Conservation (phyloP, 306 rosid genomes). For the Inga oerstediana region DNA sequence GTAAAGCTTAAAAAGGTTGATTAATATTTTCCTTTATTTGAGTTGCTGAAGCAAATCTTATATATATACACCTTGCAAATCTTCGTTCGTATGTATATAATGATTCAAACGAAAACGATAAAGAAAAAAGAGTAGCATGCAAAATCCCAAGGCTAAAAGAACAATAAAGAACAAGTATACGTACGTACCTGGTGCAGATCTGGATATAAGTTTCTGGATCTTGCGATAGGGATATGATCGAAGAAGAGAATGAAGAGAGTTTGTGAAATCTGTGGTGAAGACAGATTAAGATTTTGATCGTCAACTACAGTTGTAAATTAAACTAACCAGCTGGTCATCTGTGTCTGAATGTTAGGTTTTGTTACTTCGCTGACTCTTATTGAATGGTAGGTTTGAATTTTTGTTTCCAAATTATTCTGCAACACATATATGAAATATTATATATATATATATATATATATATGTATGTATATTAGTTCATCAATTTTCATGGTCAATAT, state of each 20-base stretch:
- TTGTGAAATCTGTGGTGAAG: neutral
- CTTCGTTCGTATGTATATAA: neutral
- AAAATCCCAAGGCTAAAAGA: neutral
- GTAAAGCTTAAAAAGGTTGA: neutral
- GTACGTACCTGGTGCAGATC: neutral
- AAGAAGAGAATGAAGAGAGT: neutral
- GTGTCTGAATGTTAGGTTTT: neutral
- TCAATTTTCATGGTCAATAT: neutral
- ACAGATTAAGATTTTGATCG: neutral
- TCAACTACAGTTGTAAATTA: neutral
- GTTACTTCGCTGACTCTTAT: neutral
- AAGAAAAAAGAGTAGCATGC: neutral
- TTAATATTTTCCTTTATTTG: neutral
- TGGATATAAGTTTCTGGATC: neutral
- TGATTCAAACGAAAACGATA: neutral
- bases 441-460: no score
- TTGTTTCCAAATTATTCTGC: neutral
- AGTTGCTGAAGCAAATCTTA: neutral
- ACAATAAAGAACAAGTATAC: neutral
- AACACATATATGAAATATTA: no score
- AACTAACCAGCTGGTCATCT: neutral
- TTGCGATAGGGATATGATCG: neutral
- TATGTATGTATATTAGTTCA: neutral
- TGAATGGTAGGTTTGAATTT: conserved; percentile 41
- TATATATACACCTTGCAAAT: neutral